These are phyloP conservation scores for Neurospora hispaniola DNA, from an alignment of 495 filamentous ascomycete species.

Conservation along the genomic window DNA sequence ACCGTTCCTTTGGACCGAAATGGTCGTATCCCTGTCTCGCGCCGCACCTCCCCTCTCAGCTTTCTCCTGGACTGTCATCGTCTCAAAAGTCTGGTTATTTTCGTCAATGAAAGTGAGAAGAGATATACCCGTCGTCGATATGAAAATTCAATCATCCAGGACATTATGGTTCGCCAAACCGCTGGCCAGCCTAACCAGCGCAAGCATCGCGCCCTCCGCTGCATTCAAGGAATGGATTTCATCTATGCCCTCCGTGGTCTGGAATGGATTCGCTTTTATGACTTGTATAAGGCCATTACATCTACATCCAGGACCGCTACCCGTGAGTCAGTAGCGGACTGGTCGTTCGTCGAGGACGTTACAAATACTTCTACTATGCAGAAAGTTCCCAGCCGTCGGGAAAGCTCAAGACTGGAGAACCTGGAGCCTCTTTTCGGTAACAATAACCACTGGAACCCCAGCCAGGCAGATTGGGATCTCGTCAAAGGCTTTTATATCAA, in stretches of 20 bases:
- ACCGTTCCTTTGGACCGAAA: not conserved
- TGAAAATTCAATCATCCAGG: conserved; percentile 9
- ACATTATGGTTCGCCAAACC: conserved; percentile 17
- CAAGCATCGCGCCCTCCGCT: conserved; percentile 19
- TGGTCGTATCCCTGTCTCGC: conserved; percentile 8
- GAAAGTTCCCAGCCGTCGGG: conserved; percentile 4
- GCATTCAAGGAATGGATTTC: conserved; percentile 29
- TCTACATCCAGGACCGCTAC: not conserved
- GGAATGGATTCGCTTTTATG: conserved; percentile 24
- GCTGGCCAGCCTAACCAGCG: conserved; percentile 24
- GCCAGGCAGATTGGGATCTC: conserved; percentile 9
- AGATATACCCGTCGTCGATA: conserved; percentile 16
- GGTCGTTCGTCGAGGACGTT: conserved; percentile 26
- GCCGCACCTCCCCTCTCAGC: conserved; percentile 14
- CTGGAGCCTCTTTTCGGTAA: conserved; percentile 9
- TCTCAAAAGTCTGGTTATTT: conserved; percentile 24
- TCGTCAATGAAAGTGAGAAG: conserved; percentile 22
- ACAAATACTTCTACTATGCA: conserved; percentile 9
- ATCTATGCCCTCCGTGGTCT: conserved; percentile 29
- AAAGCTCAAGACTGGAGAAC: conserved; percentile 16
- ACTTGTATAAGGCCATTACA: conserved; percentile 7
- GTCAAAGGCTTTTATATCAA: conserved; percentile 18
- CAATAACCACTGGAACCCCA: conserved; percentile 11
- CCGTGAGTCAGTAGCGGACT: conserved; percentile 17
- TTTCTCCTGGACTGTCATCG: conserved; percentile 20